phyloP scores from a whole-genome alignment of 129 eudicot species.

The Deinandra increscens region DNA sequence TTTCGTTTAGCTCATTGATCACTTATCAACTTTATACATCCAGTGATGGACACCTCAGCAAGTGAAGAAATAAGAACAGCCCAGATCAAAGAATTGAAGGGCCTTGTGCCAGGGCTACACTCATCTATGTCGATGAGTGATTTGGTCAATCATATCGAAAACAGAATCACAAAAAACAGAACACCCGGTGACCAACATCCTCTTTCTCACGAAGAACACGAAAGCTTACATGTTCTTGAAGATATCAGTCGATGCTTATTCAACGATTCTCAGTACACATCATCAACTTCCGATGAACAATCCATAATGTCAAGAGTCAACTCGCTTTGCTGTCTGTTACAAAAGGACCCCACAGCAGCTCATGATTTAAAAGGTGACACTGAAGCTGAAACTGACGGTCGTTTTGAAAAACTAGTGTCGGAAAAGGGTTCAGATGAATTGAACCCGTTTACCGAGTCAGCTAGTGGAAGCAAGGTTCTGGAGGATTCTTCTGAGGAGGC shows the following conservation, averaged over 20 bases:
- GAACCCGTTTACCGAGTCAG: slow-evolving; percentile 8
- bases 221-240: slow-evolving; percentile 56
- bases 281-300: slow-evolving; percentile 65
- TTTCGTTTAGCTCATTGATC: neutral
- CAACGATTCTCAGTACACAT: slow-evolving; percentile 49
- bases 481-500: slow-evolving; percentile 30
- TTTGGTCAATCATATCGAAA: slow-evolving; percentile 69
- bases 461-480: slow-evolving; percentile 28
- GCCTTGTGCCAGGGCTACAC: slow-evolving; percentile 60
- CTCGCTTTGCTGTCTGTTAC: slow-evolving; percentile 84
- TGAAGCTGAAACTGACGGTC: slow-evolving; percentile 12
- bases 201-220: slow-evolving; percentile 53
- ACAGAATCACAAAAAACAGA: slow-evolving; percentile 61
- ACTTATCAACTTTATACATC: neutral
- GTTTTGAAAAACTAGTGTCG: slow-evolving; percentile 20
- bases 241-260: slow-evolving; percentile 76
- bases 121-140: slow-evolving; percentile 84
- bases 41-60: slow-evolving; percentile 51
- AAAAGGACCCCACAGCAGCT: slow-evolving; percentile 49
- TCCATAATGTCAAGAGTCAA: slow-evolving; percentile 78
- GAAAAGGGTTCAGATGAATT: slow-evolving; percentile 25
- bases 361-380: slow-evolving; percentile 29
- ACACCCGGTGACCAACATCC: slow-evolving; percentile 35
- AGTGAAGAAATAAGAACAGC: slow-evolving; percentile 43
- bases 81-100: slow-evolving; percentile 41